Evolutionary conservation across 2,329 filamentous ascomycete genomes (phyloP), one percentile per base, ranked within the genome.

Genomic region (Aureobasidium namibiae): DNA sequence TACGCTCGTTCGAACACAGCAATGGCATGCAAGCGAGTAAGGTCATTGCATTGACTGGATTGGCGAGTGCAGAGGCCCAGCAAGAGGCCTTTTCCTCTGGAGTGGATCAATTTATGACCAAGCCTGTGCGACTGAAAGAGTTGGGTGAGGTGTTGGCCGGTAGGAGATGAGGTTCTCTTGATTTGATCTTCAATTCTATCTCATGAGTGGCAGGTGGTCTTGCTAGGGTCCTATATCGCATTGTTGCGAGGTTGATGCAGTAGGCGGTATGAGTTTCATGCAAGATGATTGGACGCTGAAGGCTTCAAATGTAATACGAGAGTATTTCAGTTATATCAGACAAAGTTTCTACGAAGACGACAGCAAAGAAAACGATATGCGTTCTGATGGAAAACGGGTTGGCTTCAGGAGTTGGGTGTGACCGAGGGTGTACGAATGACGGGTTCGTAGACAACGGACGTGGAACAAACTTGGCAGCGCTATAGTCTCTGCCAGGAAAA

Each of bases 51-150:
- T 50, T 69, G 23, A 70, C 67, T 1, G 67, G 67, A 6, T 52
- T 69, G 36, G 67, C 67, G 29, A 66, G 65, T 39, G 65, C 62
- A 23, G 63, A 65, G 24, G 66, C 63, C 18, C 64, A 65, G 57
- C 60, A 63, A 24, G 68, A 69, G 48, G 68, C 68, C 14, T 65
- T 65, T 31, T 61, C 61, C 3, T 62, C 54, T 7, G 67, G 67
- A 2, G 62, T 69, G 10, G 66, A 69, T 65, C 58, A 68, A 24
- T 70, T 68, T n/a, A 52, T 69, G 49, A 66, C 68, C 16, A 70
- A 70, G 52, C 68, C 68, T 11, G 67, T 60, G 4, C 39, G 50
- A 23, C 31, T 60, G 18, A 60, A 60, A 41, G 59, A 56, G 21
- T 14, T 60, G 31, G 44, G 41, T n/a, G 49, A 48, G 23, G 42